Conservation (phyloP, 768 basidiomycete genomes). For the Crassisporium funariophilum region DNA sequence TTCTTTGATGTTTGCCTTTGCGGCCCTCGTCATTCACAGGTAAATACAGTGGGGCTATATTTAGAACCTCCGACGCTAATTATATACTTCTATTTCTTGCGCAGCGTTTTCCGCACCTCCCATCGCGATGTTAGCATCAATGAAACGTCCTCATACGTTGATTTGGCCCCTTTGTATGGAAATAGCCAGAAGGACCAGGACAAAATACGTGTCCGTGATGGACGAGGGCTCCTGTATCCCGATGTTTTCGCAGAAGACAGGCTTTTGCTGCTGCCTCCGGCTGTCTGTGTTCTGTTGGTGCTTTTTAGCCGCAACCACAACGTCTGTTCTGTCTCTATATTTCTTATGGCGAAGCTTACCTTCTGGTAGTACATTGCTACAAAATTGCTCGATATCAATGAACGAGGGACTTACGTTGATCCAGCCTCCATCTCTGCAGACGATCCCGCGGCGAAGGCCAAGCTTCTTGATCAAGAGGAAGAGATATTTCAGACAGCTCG, state of each 20-base stretch:
- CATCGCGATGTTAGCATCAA: constrained; percentile 70
- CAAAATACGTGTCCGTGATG: constrained; percentile 57
- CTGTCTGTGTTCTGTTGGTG: constrained; percentile 72
- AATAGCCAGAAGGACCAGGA: constrained; percentile 63
- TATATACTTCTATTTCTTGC: too few species aligned
- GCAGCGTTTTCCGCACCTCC: constrained; percentile 81
- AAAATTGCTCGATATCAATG: constrained; percentile 80
- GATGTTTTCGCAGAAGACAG: constrained; percentile 83
- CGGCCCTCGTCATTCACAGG: constrained; percentile 81
- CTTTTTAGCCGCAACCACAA: constrained; percentile 92
- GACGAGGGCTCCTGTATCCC: constrained; percentile 65
- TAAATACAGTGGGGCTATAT: too few species aligned
- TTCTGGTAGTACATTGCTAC: constrained; percentile 69
- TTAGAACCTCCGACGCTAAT: too few species aligned
- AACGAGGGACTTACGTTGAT: constrained; percentile 63
- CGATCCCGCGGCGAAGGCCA: constrained; percentile 32
- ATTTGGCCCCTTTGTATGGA: constrained; percentile 83
- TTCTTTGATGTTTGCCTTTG: constrained; percentile 79
- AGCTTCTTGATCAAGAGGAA: constrained; percentile 59
- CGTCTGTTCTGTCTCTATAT: constrained; percentile 35
- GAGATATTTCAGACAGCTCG: constrained; percentile 86
- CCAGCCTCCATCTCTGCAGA: constrained; percentile 48
- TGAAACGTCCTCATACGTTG: constrained; percentile 86
- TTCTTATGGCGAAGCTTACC: neutral
- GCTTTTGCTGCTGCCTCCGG: constrained; percentile 77